Base-by-base conservation (phyloP, 2,329 filamentous ascomycete species). In the Aspergillus pseudoviridinutans region DNA sequence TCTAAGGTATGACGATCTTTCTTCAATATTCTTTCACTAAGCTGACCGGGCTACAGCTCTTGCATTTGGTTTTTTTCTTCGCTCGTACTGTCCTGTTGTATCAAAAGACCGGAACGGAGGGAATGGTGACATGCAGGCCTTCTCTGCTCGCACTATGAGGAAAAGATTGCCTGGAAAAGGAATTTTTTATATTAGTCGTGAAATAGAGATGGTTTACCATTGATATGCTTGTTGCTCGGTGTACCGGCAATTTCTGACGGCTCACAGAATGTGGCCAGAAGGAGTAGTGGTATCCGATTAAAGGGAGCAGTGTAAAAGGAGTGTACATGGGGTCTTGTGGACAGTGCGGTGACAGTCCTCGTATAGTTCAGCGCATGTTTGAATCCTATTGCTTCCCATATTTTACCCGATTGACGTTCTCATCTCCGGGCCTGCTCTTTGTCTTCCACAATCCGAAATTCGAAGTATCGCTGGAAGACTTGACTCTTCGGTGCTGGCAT, bases 1-100 rank as follows among this genome's bases (percentile, higher is more conserved):
- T 97, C 90, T 97, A 96, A 96, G 88, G 87, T 73, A 68, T 55
- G 61, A 44, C 50, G 7, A 14, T 27, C 1, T n/a, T 17, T 4
- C 8, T 24, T 29, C 1, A 14, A 6, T 12, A 10, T 24, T 46
- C 22, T 22, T 22, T 22, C 22, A 3, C 51, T 46, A 35, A 55
- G 14, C 4, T 42, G 12, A 29, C 35, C 29, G 8, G 27, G 14
- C n/a, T 29, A 24, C 24, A 65, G 61, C 61, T 67, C 55, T 55
- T 66, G 56, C 63, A 59, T 59, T 54, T 71, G 69, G 65, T 66
- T 71, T 64, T 62, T 66, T 65, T 68, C 58, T 72, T 71, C 70
- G 68, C 65, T 72, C 69, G 70, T 74, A 70, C 69, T 73, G 71
- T 70, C 65, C 69, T 70, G 69, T 70, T 74, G 71, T 75, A 75